phyloP scores from a whole-genome alignment of 305 asterid genomes.

The Coffea humblotiana region DNA sequence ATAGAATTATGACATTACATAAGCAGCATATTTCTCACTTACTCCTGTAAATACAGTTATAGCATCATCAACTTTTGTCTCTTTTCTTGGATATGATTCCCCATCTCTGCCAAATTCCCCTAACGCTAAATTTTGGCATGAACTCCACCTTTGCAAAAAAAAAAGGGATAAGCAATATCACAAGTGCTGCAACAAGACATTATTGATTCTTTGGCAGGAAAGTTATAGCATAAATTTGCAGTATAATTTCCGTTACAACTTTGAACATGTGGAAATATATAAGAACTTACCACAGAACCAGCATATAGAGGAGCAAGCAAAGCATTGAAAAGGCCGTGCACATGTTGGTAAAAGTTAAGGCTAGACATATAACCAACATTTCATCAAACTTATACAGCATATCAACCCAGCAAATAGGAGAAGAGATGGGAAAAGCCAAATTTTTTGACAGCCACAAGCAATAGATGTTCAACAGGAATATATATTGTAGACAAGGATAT shows the following conservation, averaged over 20 bases:
- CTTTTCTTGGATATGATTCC: constrained; percentile 76
- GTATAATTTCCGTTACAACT: too few relatives aligned
- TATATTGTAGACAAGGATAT: constrained; percentile 56
- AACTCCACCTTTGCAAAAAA: constrained; percentile 64
- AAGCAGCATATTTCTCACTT: constrained; percentile 25
- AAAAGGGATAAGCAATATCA: constrained; percentile 13
- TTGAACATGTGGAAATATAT: constrained; percentile 10
- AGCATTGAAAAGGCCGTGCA: constrained; percentile 86
- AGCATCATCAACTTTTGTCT: constrained; percentile 57
- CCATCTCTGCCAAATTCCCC: constrained; percentile 99
- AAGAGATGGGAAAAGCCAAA: not conserved
- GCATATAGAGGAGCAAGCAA: constrained; percentile 88
- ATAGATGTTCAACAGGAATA: not conserved
- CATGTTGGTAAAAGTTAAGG: constrained; percentile 71
- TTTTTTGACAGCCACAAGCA: not conserved
- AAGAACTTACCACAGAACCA: constrained; percentile 64
- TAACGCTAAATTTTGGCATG: constrained; percentile 93
- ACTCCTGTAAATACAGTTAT: constrained; percentile 94
- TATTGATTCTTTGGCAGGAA: constrained; percentile 2
- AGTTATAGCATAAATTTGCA: not conserved
- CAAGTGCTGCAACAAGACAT: constrained; percentile 15
- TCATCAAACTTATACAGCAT: not conserved
- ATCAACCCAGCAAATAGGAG: constrained; percentile 1
- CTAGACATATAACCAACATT: not conserved
- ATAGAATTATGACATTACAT: not conserved